Base-by-base conservation (phyloP, 2,329 filamentous ascomycete genomes). In the Botryosphaeria dothidea region DNA sequence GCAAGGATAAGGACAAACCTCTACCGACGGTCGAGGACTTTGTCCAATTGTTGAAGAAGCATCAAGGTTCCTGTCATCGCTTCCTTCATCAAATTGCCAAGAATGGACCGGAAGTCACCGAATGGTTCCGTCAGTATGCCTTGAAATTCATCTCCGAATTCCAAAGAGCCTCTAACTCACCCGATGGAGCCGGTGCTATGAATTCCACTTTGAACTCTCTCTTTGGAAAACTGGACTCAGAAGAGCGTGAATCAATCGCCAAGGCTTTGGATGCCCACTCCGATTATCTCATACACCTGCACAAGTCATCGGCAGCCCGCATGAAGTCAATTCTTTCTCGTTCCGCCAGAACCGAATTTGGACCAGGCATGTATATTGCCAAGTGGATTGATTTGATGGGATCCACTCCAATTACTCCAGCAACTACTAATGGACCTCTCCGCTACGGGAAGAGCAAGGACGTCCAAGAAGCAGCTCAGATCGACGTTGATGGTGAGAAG, bases 381-480 rank as follows among this genome's bases (percentile, higher is more conserved):
- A 84, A 87, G 57, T 93, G 91, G 91, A 89, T 92, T 73, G 80
- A 85, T 0, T 80, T 93, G 6, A 80, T 93, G 3, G 88, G 93
- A 72, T 80, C 83, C n/a, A 91, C 91, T 0, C 75, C 83, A 51
- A 88, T 93, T 67, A 90, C 89, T 1, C 90, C 91, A 0, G 82
- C 79, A 0, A 81, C 78, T 1, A 74, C 81, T 0, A 72, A 77
- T 1, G 88, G 89, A 0, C 78, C 80, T 1, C 75, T 89, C 0
- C 81, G 90, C 0, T 75, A 68, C 19, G 77, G 77, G 1, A 69
- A 69, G 21, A 75, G 68, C 57, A 71, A 71, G 48, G 73, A 72
- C 46, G 75, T 79, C 46, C 75, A 73, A 64, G 76, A 77, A 48
- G 75, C 75, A 41, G 73, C 71, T 34, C 69, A 73, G 51, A 71